A percentile compares a stretch with the other conserved stretches of the same genome.
phyloP scores from a whole-genome alignment of 352 stramenopile genomes.

The Pythium phragmiticola region DNA sequence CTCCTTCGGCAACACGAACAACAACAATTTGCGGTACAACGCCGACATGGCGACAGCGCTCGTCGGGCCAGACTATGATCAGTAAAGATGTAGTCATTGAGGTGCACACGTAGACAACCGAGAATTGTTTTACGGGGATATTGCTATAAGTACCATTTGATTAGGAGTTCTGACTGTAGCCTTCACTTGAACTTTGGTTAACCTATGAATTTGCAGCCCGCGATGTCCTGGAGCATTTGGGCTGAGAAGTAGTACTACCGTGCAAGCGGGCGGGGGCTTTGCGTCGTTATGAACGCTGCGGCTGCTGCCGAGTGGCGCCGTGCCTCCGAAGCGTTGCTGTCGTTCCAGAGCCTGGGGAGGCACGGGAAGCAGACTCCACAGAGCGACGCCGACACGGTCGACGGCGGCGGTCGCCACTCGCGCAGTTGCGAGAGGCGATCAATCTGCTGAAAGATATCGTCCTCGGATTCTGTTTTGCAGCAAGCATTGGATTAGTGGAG shows the following conservation, averaged over 20 bases:
- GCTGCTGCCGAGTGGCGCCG: neutral
- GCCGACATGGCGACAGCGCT: too few species aligned
- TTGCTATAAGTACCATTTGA: too few species aligned
- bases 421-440: conserved; percentile 55
- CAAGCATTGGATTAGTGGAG: neutral
- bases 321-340: neutral
- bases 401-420: conserved; percentile 46
- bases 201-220: neutral
- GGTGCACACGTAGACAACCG: too few species aligned
- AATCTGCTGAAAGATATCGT: conserved; percentile 75
- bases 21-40: too few species aligned
- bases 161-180: too few species aligned
- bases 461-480: conserved; percentile 50
- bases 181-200: neutral
- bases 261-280: conserved; percentile 1
- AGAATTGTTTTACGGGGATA: neutral
- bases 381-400: conserved; percentile 16
- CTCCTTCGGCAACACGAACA: too few species aligned
- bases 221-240: neutral
- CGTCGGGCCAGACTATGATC: too few species aligned
- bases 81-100: too few species aligned
- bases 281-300: neutral
- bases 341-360: neutral
- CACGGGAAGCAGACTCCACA: conserved; percentile 13
- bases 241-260: neutral